Evolutionary conservation across 129 eudicot genomes (phyloP), one percentile per base, ranked within the genome.

Genomic region (Pulicaria dysenterica): DNA sequence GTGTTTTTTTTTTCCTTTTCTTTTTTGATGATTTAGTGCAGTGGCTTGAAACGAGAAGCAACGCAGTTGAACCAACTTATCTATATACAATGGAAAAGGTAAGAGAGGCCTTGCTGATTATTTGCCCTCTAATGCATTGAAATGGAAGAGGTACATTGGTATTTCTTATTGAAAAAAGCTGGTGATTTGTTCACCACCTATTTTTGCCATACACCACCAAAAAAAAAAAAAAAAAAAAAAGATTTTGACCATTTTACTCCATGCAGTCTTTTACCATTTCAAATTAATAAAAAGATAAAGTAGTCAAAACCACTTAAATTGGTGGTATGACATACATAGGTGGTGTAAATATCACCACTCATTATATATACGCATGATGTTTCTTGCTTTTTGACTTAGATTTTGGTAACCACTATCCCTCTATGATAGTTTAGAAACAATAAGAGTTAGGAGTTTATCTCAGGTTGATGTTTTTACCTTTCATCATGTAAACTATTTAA

Each of bases 21-120:
- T 58, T 45, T 67, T 49, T 59, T 48, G 42, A 71, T 66, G 53
- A 49, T 82, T 73, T 90, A 89, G 98, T 87, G 84, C 96, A 89
- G 84, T 92, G 98, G 98, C 95, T 93, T 77, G 98, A 89, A 76
- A 82, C 71, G 69, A 87, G 90, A 70, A 89, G 96, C 84, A 85
- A 85, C 58, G 83, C 88, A 58, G 89, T 89, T 77, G 98, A 93
- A 80, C 98, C 98, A 49, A 83, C 95, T 60, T 93, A 89, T 84
- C 53, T 93, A 9, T 93, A 89, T 79, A 87, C 95, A 40, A 85
- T 80, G 87, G 98, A 93, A 77, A 89, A 93, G 95, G 98, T 87
- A 36, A 75, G 81, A 49, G 67, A 19, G 64, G 51, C 43, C 47
- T 43, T 39, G 15, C 42, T 31, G 13, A 66, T 40, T 14, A 24